Evolutionary conservation across 768 basidiomycete species (phyloP), one percentile per base, ranked within the genome.

Genomic region (Epithele typhae): DNA sequence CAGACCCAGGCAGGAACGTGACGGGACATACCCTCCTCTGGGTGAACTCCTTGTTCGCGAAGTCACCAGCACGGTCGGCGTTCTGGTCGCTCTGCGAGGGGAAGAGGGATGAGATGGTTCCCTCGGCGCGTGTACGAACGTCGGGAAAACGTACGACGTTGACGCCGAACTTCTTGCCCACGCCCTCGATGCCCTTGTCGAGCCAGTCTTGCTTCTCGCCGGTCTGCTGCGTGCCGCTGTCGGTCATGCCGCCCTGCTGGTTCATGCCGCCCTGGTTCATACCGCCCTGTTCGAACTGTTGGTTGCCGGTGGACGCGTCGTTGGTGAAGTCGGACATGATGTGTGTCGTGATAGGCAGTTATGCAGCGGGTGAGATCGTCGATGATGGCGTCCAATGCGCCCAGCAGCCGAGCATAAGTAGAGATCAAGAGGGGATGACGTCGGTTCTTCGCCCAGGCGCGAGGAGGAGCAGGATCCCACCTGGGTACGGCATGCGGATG

Each of bases 181-280:
- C 46, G 14, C 32, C 12, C 39, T 51, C 35, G 36, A 62, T 55
- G 42, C 59, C 59, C 56, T 62, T 62, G 51, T 62, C 59, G 33
- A 62, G 57, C 61, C 61, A 62, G 38, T 62, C 59, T 45, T 58
- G 40, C 46, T 52, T 53, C 49, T 58, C 58, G 37, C 43, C 53
- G 22, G 23, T 44, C 35, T 22, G 36, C 34, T 37, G 23, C 37
- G 37, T 35, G 15, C 40, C 38, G 30, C 52, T 46, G 36, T 46
- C 53, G 38, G 30, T 25, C 34, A 47, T 45, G 44, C 25, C 34
- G 33, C 45, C n/a, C 27, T 30, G 27, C 25, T 50, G 49, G 21
- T 40, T 41, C 35, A 24, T 37, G 7, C 30, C 41, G 43, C 25
- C 22, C 41, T 46, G 49, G 38, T 21, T 25, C 34, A 47, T 45